These are phyloP conservation scores for Gossypium davidsonii DNA, from an alignment of 441 rosid species.

Conservation along the genomic window DNA sequence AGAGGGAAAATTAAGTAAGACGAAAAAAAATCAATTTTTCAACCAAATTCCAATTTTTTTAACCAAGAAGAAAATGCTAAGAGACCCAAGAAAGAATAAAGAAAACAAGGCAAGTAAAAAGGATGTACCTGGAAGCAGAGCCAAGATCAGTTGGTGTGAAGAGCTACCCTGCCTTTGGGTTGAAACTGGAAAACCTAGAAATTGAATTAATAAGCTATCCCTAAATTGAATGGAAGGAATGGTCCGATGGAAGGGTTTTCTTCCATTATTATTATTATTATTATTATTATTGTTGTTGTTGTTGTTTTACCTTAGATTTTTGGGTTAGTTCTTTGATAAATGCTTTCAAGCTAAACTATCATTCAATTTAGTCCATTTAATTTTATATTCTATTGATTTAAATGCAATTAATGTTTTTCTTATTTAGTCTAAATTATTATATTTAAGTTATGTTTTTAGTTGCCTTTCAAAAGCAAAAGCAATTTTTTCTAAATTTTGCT, in stretches of 20 bases:
- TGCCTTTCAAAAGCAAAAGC: too few relatives aligned
- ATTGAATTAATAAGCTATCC: background rate
- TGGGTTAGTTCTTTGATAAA: too few relatives aligned
- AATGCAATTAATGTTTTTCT: too few relatives aligned
- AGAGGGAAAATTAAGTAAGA: background rate
- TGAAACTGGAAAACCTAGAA: constrained; percentile 1
- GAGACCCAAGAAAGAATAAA: background rate
- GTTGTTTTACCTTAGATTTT: background rate
- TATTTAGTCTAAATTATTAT: too few relatives aligned
- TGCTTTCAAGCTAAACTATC: too few relatives aligned
- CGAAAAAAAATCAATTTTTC: background rate
- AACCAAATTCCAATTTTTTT: background rate
- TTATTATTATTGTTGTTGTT: background rate
- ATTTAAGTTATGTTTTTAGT: too few relatives aligned
- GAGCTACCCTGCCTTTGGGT: background rate
- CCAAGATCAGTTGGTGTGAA: background rate
- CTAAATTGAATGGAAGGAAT: background rate
- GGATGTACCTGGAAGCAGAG: constrained; percentile 6
- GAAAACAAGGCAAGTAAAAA: background rate
- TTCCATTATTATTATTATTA: background rate
- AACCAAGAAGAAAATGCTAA: background rate
- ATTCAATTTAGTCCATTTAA: too few relatives aligned
- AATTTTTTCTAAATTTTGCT: too few relatives aligned
- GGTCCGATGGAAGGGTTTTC: background rate
- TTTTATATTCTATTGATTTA: too few relatives aligned